Base-by-base conservation (phyloP, 2,329 filamentous ascomycete species). In the Fusarium circinatum region DNA sequence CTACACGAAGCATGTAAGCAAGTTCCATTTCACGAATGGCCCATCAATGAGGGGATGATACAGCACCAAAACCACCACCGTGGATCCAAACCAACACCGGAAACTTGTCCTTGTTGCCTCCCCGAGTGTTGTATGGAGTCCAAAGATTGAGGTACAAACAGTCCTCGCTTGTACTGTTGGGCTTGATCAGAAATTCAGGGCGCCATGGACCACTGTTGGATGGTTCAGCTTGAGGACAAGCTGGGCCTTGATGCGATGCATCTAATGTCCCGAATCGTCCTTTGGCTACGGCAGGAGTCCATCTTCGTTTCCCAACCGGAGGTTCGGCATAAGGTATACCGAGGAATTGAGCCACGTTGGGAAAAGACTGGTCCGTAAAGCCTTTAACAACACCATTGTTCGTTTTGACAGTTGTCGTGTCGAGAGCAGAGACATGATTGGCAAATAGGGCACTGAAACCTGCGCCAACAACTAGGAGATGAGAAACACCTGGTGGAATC, bases 221-320 rank as follows among this genome's bases (percentile, higher is more conserved):
- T 15, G 65, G 63, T 42, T 68, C 65, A 22, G 51, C 34, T 11
- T 68, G 65, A 51, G 62, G 52, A 36, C 62, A 68, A n/a, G 57
- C 48, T 4, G 65, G 28, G 8, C 62, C 52, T 18, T 66, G 52
- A 7, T 12, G 32, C 5, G 28, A 39, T 12, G 65, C 62, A 24
- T 67, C 39, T 4, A 61, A 30, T 18, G 17, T 42, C 22, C 45
- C 45, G 12, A 68, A 61, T 7, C 6, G 45, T 1, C 45, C 28
- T 22, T 52, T 61, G 7, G 45, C 26, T 15, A 67, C 28, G 12
- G 62, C 62, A 15, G 52, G 52, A 22, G 47, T 18, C 65, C 62
- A 67, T 42, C 65, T 12, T 7, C 34, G 34, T 14, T 68, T 42
- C 30, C 45, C 52, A 32, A 39, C 17, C 5, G 57, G 57, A 26